Conservation (phyloP, 2,329 filamentous ascomycete genomes). For the Colletotrichum lentis region DNA sequence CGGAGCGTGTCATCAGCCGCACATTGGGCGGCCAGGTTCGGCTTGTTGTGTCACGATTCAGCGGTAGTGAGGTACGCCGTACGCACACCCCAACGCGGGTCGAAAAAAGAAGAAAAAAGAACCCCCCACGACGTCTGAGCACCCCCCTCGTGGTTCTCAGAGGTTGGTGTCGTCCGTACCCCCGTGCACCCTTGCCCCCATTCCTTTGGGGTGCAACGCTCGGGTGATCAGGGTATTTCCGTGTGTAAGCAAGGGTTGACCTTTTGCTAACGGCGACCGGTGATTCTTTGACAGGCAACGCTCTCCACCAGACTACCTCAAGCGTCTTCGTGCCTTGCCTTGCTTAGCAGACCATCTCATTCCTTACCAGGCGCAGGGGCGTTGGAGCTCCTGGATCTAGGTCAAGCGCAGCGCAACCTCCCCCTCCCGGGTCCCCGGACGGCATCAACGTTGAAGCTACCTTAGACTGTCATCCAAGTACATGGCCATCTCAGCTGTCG, state of each 20-base stretch:
- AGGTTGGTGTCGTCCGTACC: slow-evolving; percentile 20
- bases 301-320: slow-evolving; percentile 32
- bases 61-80: not conserved
- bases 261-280: slow-evolving; percentile 31
- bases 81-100: slow-evolving; percentile 5
- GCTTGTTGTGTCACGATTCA: not conserved
- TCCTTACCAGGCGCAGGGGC: slow-evolving; percentile 19
- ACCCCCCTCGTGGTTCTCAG: slow-evolving; percentile 18
- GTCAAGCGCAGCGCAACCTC: slow-evolving; percentile 11
- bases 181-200: slow-evolving; percentile 12
- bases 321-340: slow-evolving; percentile 5
- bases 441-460: slow-evolving; percentile 24
- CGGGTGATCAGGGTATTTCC: slow-evolving; percentile 14
- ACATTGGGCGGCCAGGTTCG: not conserved
- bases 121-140: slow-evolving; percentile 13
- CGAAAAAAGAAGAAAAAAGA: not conserved
- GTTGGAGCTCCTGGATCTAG: slow-evolving; percentile 11
- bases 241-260: slow-evolving; percentile 12
- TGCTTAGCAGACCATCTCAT: slow-evolving; percentile 16
- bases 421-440: not conserved
- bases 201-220: not conserved
- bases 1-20: not conserved
- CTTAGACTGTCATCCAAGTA: slow-evolving; percentile 15
- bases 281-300: slow-evolving; percentile 37
- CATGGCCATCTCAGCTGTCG: slow-evolving; percentile 19